Evolutionary conservation across 768 basidiomycete species (phyloP), one percentile per base, ranked within the genome.

Genomic region (Lyophyllum atratum): DNA sequence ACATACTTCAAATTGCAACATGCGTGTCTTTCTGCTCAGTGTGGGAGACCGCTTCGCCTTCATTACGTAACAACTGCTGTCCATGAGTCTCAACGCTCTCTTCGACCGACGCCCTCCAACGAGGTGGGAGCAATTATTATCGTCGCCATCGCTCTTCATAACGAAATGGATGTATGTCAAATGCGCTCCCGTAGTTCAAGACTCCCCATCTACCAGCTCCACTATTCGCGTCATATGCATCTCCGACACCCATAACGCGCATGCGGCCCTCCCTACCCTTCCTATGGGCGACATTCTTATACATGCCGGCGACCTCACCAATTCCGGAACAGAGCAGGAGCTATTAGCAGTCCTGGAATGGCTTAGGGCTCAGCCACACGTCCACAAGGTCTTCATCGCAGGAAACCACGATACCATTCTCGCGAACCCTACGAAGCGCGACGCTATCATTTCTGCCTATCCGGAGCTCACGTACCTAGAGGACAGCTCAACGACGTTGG

Each of bases 281-380:
- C 24, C 29, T 24, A 1, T 40, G 6, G 33, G 25, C 46, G 28
- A n/a, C 34, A 49, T 15, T 48, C 14, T 44, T 7, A n/a, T 24
- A 10, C 21, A 10, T 29, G 55, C 59, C 50, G 59, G 59, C 59
- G 43, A 44, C 15, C 43, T 44, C 19, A 25, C 43, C 6, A 44
- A 44, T 22, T 21, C 43, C 15, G 21, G 43, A 9, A 44, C 43
- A 21, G 15, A 21, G 19, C 21, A 44, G 24, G 43, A 44, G 43
- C 43, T 44, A 19, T 17, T 5, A 4, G 5, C 43, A 22, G 43
- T 44, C n/a, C 43, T 44, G 5, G 19, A 21, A 6, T 44, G 43
- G 43, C 43, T 44, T 6, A 44, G 17, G 3, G 21, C 21, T 22
- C 43, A 44, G 43, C 15, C 43, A 7, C 24, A 44, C 22, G 5